A percentile compares a stretch with the other conserved stretches of the same genome.
These are phyloP conservation scores for Fraxinus greggii DNA, from an alignment of 305 asterid genomes.

Conservation along the genomic window DNA sequence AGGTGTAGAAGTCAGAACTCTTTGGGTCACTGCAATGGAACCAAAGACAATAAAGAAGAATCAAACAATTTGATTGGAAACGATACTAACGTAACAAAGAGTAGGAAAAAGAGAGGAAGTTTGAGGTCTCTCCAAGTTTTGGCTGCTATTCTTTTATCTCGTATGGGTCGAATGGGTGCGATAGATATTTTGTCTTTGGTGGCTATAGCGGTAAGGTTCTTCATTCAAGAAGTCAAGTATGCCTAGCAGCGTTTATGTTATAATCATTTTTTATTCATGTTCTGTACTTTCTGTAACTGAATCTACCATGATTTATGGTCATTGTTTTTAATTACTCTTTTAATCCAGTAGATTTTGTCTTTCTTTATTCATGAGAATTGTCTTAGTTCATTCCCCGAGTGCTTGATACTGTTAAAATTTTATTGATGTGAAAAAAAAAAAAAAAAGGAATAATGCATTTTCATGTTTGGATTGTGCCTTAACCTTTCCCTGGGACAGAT, in stretches of 20 bases:
- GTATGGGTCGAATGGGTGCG: constrained; percentile 81
- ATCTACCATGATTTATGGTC: constrained; percentile 14
- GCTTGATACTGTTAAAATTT: neutral
- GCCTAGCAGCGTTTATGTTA: neutral
- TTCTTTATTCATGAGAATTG: constrained; percentile 3
- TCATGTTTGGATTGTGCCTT: constrained; percentile 13
- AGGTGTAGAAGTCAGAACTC: constrained; percentile 39
- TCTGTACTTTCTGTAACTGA: constrained; percentile 18
- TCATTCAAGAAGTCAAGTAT: constrained; percentile 26
- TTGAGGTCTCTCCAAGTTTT: constrained; percentile 86
- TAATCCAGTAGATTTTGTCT: neutral
- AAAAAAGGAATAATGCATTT: neutral
- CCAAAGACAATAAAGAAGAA: constrained; percentile 36
- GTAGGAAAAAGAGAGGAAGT: constrained; percentile 80
- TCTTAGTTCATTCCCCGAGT: constrained; percentile 7
- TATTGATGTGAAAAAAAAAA: neutral
- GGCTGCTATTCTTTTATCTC: constrained; percentile 85
- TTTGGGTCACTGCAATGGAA: constrained; percentile 51
- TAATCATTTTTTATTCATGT: constrained; percentile 17
- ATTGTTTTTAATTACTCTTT: neutral
- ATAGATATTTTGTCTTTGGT: constrained; percentile 69
- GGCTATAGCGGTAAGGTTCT: constrained; percentile 77
- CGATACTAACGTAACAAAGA: constrained; percentile 55
- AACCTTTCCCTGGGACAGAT: neutral
- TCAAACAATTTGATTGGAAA: constrained; percentile 43